A percentile compares a stretch with the other conserved stretches of the same genome.
phyloP scores from a whole-genome alignment of 2,329 filamentous ascomycete species.

The Exophiala sp. region DNA sequence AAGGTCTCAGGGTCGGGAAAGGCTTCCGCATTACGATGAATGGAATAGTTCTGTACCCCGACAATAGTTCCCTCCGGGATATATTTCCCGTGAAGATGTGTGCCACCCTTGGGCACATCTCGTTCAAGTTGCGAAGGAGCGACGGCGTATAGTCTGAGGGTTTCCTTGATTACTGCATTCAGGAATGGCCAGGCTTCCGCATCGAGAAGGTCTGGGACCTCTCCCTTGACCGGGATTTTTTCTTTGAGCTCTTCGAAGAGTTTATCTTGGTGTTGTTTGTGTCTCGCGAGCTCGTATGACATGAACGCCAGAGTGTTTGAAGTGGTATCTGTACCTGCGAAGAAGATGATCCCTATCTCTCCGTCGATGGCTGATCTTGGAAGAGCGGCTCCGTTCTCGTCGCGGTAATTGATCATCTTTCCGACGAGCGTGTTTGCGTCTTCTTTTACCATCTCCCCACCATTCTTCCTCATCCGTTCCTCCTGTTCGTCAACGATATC shows the following conservation, averaged over 20 bases:
- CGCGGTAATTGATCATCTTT: neutral
- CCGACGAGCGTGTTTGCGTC: neutral
- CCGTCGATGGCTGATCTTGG: neutral
- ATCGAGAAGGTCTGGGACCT: slow-evolving; percentile 33
- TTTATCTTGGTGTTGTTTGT: slow-evolving; percentile 40
- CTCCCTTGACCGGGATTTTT: slow-evolving; percentile 24
- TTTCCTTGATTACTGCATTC: slow-evolving; percentile 9
- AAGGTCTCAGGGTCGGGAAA: slow-evolving; percentile 17
- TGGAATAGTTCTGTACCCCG: slow-evolving; percentile 24
- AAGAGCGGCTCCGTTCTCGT: neutral
- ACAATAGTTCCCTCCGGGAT: slow-evolving; percentile 4
- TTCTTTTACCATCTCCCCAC: neutral
- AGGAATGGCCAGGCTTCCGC: slow-evolving; percentile 33
- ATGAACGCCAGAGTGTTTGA: slow-evolving; percentile 50
- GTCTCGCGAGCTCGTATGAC: slow-evolving; percentile 47
- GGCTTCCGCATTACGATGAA: slow-evolving; percentile 20
- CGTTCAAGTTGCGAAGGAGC: slow-evolving; percentile 26
- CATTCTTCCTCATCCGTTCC: neutral
- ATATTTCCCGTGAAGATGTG: slow-evolving; percentile 11
- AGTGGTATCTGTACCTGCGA: slow-evolving; percentile 52
- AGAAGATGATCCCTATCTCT: neutral
- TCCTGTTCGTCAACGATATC: neutral
- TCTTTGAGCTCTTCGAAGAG: slow-evolving; percentile 28
- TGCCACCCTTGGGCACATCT: slow-evolving; percentile 18
- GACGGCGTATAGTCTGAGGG: slow-evolving; percentile 15